Evolutionary conservation across 305 asterid species (phyloP), one percentile per base, ranked within the genome.

Genomic region (Solanum hybrid): DNA sequence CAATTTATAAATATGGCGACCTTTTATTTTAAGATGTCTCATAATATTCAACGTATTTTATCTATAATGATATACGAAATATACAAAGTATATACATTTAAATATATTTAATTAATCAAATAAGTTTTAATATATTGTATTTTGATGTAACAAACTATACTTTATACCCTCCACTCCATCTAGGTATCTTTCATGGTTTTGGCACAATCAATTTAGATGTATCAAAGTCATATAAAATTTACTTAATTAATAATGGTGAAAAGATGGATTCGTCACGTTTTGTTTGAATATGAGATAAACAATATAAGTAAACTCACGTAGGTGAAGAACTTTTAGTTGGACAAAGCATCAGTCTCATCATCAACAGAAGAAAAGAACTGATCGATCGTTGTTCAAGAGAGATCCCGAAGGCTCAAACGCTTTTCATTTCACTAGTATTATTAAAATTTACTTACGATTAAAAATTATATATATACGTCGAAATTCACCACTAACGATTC

Each of bases 381-480:
- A 2, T 0, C 0, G 22, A 45, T 2, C 22, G 7, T 0, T 2
- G 7, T 45, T 45, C 7, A 45, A 45, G 19, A 45, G 7, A 45
- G 19, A 45, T 45, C 19, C 7, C 60, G 1, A 45, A 45, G 3
- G 19, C 60, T 45, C 7, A 22, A 45, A 45, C 60, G 22, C 22
- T 45, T 19, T 5, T 8, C 4, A 34, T 76, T 17, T 77, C 1
- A 34, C 9, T 32, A 34, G 8, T 8, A 77, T 34, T 77, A 2
- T 34, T 1, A 19, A 77, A 2, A 34, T 17, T 34, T n/a, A 34
- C 4, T 17, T 34, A 13, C 3, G 10, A 14, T 26, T 26, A 14
- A 26, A 26, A 81, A 81, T 60, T 60, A 60, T 3, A 26, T 40
- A 81, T 4, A n/a, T n/a, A n/a, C n/a, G 26, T 40, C 15, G 0